Percentiles rank a stretch among this genome's conserved stretches.
Conservation (phyloP, 169 alveolate genomes). For the Cryptosporidium andersoni region DNA sequence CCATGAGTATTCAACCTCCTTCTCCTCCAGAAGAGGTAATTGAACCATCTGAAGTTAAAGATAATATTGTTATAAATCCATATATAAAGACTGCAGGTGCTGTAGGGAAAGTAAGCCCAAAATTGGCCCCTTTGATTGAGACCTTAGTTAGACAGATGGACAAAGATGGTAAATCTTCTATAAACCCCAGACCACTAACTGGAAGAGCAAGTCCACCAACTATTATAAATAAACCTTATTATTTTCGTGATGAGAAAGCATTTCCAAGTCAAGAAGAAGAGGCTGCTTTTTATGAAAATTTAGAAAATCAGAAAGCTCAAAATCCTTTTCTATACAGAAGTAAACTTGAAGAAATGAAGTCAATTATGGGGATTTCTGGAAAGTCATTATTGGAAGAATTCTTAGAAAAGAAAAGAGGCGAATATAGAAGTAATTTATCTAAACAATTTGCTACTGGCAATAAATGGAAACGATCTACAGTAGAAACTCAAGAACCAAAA, state of each 20-base stretch:
- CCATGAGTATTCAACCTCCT: constrained; percentile 11
- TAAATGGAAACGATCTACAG: constrained; percentile 24
- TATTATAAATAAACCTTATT: constrained; percentile 15
- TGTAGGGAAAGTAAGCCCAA: constrained; percentile 57
- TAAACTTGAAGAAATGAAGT: constrained; percentile 55
- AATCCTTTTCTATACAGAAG: constrained; percentile 34
- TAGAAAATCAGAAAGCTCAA: constrained; percentile 15
- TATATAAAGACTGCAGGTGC: constrained; percentile 49
- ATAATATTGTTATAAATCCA: constrained; percentile 43
- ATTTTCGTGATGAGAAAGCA: constrained; percentile 12
- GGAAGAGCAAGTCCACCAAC: neutral
- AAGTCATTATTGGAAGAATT: constrained; percentile 47
- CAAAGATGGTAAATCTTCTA: constrained; percentile 1
- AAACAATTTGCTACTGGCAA: constrained; percentile 41
- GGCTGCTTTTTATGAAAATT: neutral
- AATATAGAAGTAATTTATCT: constrained; percentile 8
- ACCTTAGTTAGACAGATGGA: constrained; percentile 44
- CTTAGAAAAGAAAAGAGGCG: constrained; percentile 61
- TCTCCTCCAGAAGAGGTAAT: constrained; percentile 32
- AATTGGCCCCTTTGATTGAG: constrained; percentile 60
- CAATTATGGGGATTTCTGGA: constrained; percentile 20
- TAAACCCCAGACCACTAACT: neutral
- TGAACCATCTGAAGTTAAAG: neutral
- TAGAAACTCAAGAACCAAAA: neutral
- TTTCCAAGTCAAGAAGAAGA: neutral